phyloP scores from a whole-genome alignment of 208 protist species.

The Leishmania tarentolae region DNA sequence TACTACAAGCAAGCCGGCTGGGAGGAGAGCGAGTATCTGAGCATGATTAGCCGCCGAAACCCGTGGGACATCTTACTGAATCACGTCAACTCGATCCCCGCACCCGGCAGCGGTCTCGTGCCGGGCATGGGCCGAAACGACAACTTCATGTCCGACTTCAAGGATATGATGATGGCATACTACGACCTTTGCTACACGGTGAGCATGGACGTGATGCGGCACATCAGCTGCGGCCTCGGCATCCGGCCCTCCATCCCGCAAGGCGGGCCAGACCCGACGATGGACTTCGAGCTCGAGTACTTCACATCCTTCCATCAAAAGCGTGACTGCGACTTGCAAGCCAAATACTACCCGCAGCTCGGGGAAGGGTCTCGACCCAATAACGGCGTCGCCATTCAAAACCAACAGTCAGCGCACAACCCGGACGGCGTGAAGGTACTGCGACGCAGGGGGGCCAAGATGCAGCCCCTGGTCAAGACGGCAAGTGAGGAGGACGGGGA shows the following conservation, averaged over 20 bases:
- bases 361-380: conserved; percentile 45
- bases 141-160: conserved; percentile 87
- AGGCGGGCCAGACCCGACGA: conserved; percentile 55
- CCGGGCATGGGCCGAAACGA: conserved; percentile 38
- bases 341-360: conserved; percentile 85
- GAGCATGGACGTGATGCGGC: conserved; percentile 80
- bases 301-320: conserved; percentile 79
- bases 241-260: conserved; percentile 75
- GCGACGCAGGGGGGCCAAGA: conserved; percentile 68
- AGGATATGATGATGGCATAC: conserved; percentile 86
- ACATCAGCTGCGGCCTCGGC: conserved; percentile 86
- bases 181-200: conserved; percentile 84
- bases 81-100: conserved; percentile 44
- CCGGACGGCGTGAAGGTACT: conserved; percentile 76
- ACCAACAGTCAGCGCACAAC: conserved; percentile 57
- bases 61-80: conserved; percentile 82
- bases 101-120: not conserved
- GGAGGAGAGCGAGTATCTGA: conserved; percentile 68
- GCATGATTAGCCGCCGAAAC: conserved; percentile 74
- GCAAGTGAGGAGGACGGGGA: conserved; percentile 9
- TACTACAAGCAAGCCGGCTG: conserved; percentile 79
- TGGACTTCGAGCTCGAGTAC: conserved; percentile 80
- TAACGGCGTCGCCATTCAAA: conserved; percentile 60
- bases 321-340: conserved; percentile 84
- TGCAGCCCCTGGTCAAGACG: conserved; percentile 43